These are phyloP conservation scores for Alternaria alternata DNA, from an alignment of 2,329 filamentous ascomycete genomes.

Conservation along the genomic window DNA sequence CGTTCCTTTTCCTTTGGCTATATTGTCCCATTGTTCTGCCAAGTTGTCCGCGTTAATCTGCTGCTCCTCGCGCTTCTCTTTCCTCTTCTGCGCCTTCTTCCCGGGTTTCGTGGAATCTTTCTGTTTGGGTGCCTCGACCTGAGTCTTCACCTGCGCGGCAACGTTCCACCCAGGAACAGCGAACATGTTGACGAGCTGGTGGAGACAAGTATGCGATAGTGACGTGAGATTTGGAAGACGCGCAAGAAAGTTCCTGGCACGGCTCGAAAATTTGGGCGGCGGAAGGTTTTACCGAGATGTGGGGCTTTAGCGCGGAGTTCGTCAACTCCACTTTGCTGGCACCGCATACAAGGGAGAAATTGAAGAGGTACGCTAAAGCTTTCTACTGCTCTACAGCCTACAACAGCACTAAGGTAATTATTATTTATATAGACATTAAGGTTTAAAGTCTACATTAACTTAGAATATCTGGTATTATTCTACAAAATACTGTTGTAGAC, in stretches of 20 bases:
- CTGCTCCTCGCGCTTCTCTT: slow-evolving; percentile 70
- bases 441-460: too few species aligned
- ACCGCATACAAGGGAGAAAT: too few species aligned
- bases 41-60: slow-evolving; percentile 75
- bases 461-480: too few species aligned
- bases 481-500: too few species aligned
- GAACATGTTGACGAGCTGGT: slow-evolving; percentile 69
- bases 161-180: slow-evolving; percentile 93
- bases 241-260: slow-evolving; percentile 1
- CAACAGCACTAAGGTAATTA: too few species aligned
- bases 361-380: too few species aligned
- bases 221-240: neutral
- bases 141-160: slow-evolving; percentile 75
- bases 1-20: slow-evolving; percentile 57
- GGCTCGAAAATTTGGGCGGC: slow-evolving; percentile 29
- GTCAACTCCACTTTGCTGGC: neutral
- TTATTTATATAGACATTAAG: too few species aligned
- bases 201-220: neutral
- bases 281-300: slow-evolving; percentile 29
- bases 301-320: slow-evolving; percentile 30
- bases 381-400: too few species aligned
- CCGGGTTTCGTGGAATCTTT: slow-evolving; percentile 51
- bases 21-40: slow-evolving; percentile 52
- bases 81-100: slow-evolving; percentile 65
- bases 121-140: slow-evolving; percentile 60